phyloP scores from a whole-genome alignment of 1,139 yeast genomes.

The Suhomyces coccinellae region DNA sequence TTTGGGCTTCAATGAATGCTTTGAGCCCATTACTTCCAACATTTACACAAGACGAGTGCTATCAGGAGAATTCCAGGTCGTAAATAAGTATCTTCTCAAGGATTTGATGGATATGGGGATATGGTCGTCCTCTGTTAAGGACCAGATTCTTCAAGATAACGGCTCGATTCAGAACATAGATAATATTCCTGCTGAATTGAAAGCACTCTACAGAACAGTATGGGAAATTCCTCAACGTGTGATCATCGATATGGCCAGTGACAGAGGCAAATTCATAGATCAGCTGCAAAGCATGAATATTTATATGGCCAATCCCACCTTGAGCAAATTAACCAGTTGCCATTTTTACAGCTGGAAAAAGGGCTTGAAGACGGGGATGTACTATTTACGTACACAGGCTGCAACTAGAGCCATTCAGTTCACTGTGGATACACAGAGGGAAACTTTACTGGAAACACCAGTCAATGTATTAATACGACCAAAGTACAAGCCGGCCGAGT shows the following conservation, averaged over 20 bases:
- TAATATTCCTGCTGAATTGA: constrained; percentile 51
- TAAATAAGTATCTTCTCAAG: constrained; percentile 54
- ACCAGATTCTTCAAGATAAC: constrained; percentile 50
- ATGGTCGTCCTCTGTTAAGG: constrained; percentile 56
- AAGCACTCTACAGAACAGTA: constrained; percentile 55
- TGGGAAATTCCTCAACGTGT: constrained; percentile 62
- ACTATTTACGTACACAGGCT: constrained; percentile 75
- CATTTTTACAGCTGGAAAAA: constrained; percentile 65
- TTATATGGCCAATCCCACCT: constrained; percentile 54
- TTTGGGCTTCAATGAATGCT: constrained; percentile 61
- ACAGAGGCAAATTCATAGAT: constrained; percentile 59
- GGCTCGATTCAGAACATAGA: constrained; percentile 57
- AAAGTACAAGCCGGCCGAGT: constrained; percentile 21
- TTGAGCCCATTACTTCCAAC: constrained; percentile 62
- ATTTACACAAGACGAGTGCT: constrained; percentile 60
- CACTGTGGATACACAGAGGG: constrained; percentile 57
- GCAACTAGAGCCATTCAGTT: constrained; percentile 94
- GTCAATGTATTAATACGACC: constrained; percentile 8
- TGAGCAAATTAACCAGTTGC: constrained; percentile 59
- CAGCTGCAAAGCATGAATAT: constrained; percentile 63
- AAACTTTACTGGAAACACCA: background rate
- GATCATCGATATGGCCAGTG: constrained; percentile 61
- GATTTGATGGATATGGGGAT: constrained; percentile 57
- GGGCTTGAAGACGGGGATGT: constrained; percentile 66
- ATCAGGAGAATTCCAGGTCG: constrained; percentile 63